Percentiles rank a stretch among this genome's conserved stretches.
phyloP scores from a whole-genome alignment of 371 early-diverging fungal species.

The Smittium culicis region DNA sequence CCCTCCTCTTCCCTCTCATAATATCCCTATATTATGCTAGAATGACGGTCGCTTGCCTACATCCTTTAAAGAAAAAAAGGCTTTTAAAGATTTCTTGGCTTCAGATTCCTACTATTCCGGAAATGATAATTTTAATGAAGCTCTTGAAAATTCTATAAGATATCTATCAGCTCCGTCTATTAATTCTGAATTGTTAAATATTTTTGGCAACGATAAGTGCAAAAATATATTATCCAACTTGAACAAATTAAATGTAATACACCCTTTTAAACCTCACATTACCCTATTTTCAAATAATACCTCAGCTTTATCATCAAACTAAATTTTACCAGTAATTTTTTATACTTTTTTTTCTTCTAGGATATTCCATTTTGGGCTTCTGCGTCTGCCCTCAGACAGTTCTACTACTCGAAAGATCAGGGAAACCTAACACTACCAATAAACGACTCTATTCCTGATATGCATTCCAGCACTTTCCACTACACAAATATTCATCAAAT shows the following conservation, averaged over 20 bases:
- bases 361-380: constrained; percentile 69
- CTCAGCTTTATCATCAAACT: background rate
- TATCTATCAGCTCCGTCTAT: background rate
- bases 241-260: background rate
- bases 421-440: constrained; percentile 65
- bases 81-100: constrained; percentile 6
- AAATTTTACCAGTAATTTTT: too few species aligned
- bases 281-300: background rate
- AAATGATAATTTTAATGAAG: background rate
- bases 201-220: background rate
- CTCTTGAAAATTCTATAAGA: background rate
- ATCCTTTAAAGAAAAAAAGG: background rate
- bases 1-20: background rate
- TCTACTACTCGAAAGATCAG: constrained; percentile 47
- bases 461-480: constrained; percentile 83
- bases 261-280: background rate
- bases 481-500: constrained; percentile 71
- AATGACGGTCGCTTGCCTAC: background rate
- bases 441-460: constrained; percentile 80
- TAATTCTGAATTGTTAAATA: background rate
- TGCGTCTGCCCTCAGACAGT: constrained; percentile 56
- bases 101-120: background rate
- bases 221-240: background rate
- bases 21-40: background rate
- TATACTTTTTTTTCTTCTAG: constrained; percentile 6